These are phyloP conservation scores for Vitis riparia DNA, from an alignment of 164 flowering plant species.

Conservation along the genomic window DNA sequence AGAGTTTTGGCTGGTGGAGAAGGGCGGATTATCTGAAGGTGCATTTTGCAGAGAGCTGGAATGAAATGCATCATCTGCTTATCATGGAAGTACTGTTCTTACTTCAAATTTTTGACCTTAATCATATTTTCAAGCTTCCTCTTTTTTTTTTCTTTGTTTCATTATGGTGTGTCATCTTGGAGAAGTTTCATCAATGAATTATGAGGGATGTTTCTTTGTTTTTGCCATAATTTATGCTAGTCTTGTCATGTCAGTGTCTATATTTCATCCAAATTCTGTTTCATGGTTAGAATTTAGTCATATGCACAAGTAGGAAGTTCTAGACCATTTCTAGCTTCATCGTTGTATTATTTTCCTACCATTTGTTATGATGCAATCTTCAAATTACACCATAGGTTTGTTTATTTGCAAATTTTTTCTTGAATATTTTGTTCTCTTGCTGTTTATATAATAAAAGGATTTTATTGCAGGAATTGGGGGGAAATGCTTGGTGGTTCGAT, in stretches of 20 bases:
- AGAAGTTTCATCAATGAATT: no score
- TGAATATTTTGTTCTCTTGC: background rate
- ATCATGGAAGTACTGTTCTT: slow-evolving; percentile 80
- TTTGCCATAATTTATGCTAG: background rate
- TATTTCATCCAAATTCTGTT: background rate
- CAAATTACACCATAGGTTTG: background rate
- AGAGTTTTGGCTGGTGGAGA: slow-evolving; percentile 99
- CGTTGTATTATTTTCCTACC: background rate
- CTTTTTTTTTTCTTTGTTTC: background rate
- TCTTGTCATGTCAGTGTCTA: background rate
- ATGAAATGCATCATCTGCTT: slow-evolving; percentile 98
- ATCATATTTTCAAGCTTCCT: no score
- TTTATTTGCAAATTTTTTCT: background rate
- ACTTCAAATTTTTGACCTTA: no score
- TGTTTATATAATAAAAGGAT: slow-evolving; percentile 5
- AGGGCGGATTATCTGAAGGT: slow-evolving; percentile 94
- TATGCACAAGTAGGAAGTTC: background rate
- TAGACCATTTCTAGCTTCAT: background rate
- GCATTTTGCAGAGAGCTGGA: slow-evolving; percentile 99
- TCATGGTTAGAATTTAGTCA: background rate
- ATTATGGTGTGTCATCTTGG: no score
- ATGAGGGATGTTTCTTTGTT: background rate
- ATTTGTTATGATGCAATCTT: background rate
- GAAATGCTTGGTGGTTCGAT: slow-evolving; percentile 92
- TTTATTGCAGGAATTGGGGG: slow-evolving; percentile 84